Percentiles rank a stretch among this genome's conserved stretches.
phyloP scores from a whole-genome alignment of 164 flowering plant genomes.

The Annona squamosa region DNA sequence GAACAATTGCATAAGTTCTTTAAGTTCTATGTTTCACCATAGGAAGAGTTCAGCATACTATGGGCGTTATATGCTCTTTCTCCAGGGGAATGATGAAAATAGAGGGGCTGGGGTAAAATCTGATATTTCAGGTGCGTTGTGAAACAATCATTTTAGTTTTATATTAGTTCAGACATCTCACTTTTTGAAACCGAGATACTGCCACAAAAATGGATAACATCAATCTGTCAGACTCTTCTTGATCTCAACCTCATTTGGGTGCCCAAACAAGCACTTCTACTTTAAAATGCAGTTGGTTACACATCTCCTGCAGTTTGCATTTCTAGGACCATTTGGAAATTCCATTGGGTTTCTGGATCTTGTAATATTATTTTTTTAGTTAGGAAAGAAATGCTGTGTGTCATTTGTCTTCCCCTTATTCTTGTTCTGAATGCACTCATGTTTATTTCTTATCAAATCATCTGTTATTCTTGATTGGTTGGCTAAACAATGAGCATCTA shows the following conservation, averaged over 20 bases:
- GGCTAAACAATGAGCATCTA: neutral
- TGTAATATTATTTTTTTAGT: neutral
- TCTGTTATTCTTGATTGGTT: neutral
- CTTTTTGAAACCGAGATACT: neutral
- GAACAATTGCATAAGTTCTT: too few species aligned
- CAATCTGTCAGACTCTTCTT: too few species aligned
- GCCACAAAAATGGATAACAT: neutral
- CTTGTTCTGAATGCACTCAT: neutral
- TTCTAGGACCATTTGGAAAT: neutral
- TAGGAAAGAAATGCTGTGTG: neutral
- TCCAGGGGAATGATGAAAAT: constrained; percentile 28
- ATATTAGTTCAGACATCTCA: neutral
- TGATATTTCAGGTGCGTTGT: constrained; percentile 30
- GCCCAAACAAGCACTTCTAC: neutral
- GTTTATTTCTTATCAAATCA: too few species aligned
- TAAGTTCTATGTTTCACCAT: too few species aligned
- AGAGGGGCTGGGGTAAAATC: constrained; percentile 25
- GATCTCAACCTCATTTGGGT: neutral
- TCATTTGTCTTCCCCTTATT: neutral
- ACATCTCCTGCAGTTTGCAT: neutral
- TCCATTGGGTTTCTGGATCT: neutral
- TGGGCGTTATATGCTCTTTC: neutral
- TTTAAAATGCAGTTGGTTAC: neutral
- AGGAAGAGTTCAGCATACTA: neutral
- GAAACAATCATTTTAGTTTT: neutral